Evolutionary conservation across 2,329 filamentous ascomycete species (phyloP).

Genomic region (Fusarium verticillioides): DNA sequence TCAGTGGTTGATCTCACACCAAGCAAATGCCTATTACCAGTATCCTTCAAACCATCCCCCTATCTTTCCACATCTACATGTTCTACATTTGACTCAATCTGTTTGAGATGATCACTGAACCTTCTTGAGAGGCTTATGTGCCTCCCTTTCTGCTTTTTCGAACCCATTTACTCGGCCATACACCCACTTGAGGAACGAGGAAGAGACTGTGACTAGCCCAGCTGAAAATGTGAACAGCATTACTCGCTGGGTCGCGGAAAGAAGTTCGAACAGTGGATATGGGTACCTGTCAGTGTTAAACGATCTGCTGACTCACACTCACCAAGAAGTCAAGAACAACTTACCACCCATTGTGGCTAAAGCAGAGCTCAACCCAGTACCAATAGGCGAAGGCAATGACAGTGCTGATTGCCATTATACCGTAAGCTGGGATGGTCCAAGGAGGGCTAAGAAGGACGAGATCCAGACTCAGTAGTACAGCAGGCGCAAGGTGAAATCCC

Average conservation of each 20-base stretch:
- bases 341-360: slow-evolving; percentile 72
- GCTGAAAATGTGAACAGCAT: slow-evolving; percentile 77
- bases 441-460: slow-evolving; percentile 76
- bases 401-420: slow-evolving; percentile 68
- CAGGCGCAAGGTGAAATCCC: slow-evolving; percentile 74
- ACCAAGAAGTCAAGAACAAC: slow-evolving; percentile 38
- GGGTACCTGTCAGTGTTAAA: slow-evolving; percentile 71
- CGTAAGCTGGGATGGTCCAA: slow-evolving; percentile 72
- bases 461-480: slow-evolving; percentile 72
- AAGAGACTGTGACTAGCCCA: slow-evolving; percentile 76
- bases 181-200: slow-evolving; percentile 73
- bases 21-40: background rate
- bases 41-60: background rate
- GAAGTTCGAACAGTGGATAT: slow-evolving; percentile 82
- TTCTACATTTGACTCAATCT: background rate
- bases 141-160: slow-evolving; percentile 48
- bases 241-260: slow-evolving; percentile 73
- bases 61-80: background rate
- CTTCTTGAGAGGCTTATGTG: slow-evolving; percentile 48
- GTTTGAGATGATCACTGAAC: slow-evolving; percentile 34
- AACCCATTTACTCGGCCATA: slow-evolving; percentile 75
- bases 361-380: slow-evolving; percentile 82
- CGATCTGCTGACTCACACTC: background rate
- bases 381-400: slow-evolving; percentile 75
- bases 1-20: background rate